Evolutionary conservation across 1,139 yeast genomes (phyloP), one percentile per base, ranked within the genome.

Genomic region (Suhomyces bolitotheri): DNA sequence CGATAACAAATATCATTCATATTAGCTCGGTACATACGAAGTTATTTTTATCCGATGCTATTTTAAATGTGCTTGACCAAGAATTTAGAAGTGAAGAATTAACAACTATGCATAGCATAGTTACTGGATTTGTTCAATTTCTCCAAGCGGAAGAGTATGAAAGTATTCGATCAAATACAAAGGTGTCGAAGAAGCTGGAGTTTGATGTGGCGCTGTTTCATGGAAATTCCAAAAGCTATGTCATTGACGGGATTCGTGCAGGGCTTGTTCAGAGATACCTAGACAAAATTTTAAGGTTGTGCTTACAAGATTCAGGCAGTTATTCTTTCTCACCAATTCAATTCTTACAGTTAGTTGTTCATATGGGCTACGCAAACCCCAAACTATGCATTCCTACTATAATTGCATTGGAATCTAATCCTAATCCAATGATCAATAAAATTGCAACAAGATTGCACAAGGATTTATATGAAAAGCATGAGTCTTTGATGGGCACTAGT

Each of bases 311-410:
- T 13, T 72, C 76, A 26, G 66, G 69, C 1, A 63, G 61, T 4
- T 59, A 62, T 27, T 73, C 87, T 0, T 53, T 62, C 27, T 50
- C 69, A 3, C 78, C 85, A 1, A 69, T 82, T 6, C 64, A 70
- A 25, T 76, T 81, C 44, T 52, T 86, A 25, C 76, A 71, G 37
- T 55, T 76, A 29, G 73, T 82, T 16, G 69, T 82, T 3, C 67
- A 68, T 21, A 66, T 78, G 33, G 95, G 95, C 0, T 81, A 77
- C 56, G 84, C 83, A 1, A 86, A 83, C 50, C 96, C 95, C 1
- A 76, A 82, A 38, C 50, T 70, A 5, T 78, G 89, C 46, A 73
- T 82, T 9, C 75, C 90, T 0, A 80, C 88, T 0, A 66, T 85
- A 2, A 72, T 87, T 38, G 92, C 92, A 0, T 61, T 88, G 27